phyloP scores from a whole-genome alignment of 2,329 filamentous ascomycete species.

The Camillea tinctor region DNA sequence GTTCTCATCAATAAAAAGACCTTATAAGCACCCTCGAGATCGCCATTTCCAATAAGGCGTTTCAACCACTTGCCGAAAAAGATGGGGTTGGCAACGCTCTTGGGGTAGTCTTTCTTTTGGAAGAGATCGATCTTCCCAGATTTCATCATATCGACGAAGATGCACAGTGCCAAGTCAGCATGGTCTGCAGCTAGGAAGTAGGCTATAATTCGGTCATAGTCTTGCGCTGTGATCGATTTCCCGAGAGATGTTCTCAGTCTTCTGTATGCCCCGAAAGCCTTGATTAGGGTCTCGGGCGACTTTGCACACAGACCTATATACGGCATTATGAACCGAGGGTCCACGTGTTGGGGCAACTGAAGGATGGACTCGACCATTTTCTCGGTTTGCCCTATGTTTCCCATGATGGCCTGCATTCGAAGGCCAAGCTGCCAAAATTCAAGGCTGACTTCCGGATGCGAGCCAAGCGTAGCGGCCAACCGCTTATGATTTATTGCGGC shows the following conservation, averaged over 20 bases:
- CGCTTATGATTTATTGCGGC: conserved; percentile 65
- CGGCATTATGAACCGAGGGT: conserved; percentile 60
- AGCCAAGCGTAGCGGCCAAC: conserved; percentile 51
- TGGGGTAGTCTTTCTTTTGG: conserved; percentile 43
- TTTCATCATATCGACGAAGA: conserved; percentile 90
- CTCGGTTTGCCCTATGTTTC: conserved; percentile 59
- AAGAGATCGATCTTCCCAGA: conserved; percentile 52
- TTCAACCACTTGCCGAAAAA: conserved; percentile 90
- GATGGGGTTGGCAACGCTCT: conserved; percentile 66
- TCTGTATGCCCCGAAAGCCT: conserved; percentile 68
- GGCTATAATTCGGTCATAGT: conserved; percentile 74
- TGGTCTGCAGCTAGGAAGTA: conserved; percentile 67
- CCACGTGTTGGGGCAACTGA: conserved; percentile 40
- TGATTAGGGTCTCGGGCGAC: conserved; percentile 46
- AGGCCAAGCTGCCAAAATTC: conserved; percentile 65
- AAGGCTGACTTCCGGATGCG: conserved; percentile 45
- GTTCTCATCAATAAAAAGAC: conserved; percentile 76
- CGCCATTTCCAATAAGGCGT: conserved; percentile 70
- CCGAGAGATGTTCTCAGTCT: conserved; percentile 62
- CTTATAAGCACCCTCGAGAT: conserved; percentile 67
- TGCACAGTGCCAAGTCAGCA: conserved; percentile 65
- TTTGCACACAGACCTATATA: conserved; percentile 68
- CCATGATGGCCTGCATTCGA: conserved; percentile 59
- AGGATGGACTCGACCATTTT: conserved; percentile 55
- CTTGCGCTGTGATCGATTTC: conserved; percentile 61